Evolutionary conservation across 1,284 basidiomycete genomes (phyloP), one percentile per base, ranked within the genome.

Genomic region (Ustilago crameri): DNA sequence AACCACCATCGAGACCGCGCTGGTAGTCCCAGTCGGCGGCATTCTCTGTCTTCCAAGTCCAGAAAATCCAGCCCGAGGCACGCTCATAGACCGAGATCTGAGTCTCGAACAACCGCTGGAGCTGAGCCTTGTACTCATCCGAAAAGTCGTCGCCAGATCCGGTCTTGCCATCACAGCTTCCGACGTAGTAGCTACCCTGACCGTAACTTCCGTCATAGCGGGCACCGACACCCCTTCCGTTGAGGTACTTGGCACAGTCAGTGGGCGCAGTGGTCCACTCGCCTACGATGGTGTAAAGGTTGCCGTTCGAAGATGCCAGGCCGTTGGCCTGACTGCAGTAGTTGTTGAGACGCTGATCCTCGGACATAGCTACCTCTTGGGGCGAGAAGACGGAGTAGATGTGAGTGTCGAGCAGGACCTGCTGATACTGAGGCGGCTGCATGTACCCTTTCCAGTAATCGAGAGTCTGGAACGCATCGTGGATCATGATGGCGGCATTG

Each of bases 181-280:
- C 93, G 32, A 92, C 87, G 42, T 59, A 64, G 24, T 60, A 72
- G 41, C 69, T 75, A 52, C 74, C 80, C 3, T 64, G 74, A 8
- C 64, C 64, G 78, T 86, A 90, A 5, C 88, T 85, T 23, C 92
- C 93, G 75, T 93, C 93, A 82, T 91, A 95, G 45, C 93, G 87
- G 8, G 91, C 86, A n/a, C 92, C 91, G 18, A 86, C 71, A 23
- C 89, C 87, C 18, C 78, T 66, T 17, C 77, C 82, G 79, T 92
- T 92, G 9, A 92, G 86, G 87, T 89, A 93, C 77, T 86, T 89
- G 23, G 93, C 92, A 78, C 93, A 96, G 82, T 96, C 94, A 9
- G 89, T 94, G 50, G 88, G 85, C 0, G 92, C 92, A 4, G 74
- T 34, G 78, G 79, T 49, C 84, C 83, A 84, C 59, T 84, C 83